Conservation (phyloP, 495 filamentous ascomycete genomes). For the Penicillium ucsense region DNA sequence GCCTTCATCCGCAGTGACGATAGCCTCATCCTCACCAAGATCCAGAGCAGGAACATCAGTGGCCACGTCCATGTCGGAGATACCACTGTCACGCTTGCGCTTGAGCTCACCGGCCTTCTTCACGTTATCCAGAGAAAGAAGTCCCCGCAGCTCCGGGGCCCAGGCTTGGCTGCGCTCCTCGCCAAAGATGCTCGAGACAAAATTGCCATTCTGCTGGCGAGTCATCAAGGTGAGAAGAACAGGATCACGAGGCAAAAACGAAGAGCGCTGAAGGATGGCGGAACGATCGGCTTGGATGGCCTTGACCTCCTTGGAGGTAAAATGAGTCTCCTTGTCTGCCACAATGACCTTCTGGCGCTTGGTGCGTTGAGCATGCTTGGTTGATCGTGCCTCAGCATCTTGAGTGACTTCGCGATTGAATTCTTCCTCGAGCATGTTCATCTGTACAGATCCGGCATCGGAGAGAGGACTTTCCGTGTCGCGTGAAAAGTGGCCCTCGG, state of each 20-base stretch:
- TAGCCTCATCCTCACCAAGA: slow-evolving; percentile 52
- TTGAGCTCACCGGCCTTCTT: slow-evolving; percentile 73
- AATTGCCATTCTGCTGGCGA: slow-evolving; percentile 78
- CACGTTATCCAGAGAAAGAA: slow-evolving; percentile 74
- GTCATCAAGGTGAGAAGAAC: slow-evolving; percentile 78
- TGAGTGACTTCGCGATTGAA: slow-evolving; percentile 42
- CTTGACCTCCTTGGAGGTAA: slow-evolving; percentile 53
- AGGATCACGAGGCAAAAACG: slow-evolving; percentile 77
- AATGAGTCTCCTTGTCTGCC: slow-evolving; percentile 55
- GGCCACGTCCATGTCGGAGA: slow-evolving; percentile 65
- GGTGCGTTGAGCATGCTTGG: slow-evolving; percentile 52
- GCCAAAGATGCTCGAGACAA: slow-evolving; percentile 67
- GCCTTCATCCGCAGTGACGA: slow-evolving; percentile 35
- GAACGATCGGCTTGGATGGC: slow-evolving; percentile 69
- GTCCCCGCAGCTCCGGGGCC: slow-evolving; percentile 83
- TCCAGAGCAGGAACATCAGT: slow-evolving; percentile 62
- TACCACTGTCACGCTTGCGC: slow-evolving; percentile 84
- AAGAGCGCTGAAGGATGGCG: slow-evolving; percentile 67
- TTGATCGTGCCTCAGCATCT: slow-evolving; percentile 48
- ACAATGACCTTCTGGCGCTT: slow-evolving; percentile 71
- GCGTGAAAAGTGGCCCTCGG: slow-evolving; percentile 51
- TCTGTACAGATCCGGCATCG: slow-evolving; percentile 23
- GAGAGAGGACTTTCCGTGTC: slow-evolving; percentile 40
- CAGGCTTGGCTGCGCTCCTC: slow-evolving; percentile 66
- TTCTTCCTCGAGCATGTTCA: slow-evolving; percentile 47